A percentile compares a stretch with the other conserved stretches of the same genome.
Evolutionary conservation across 2,329 filamentous ascomycete species (phyloP).

Genomic region (Monilinia fructigena): DNA sequence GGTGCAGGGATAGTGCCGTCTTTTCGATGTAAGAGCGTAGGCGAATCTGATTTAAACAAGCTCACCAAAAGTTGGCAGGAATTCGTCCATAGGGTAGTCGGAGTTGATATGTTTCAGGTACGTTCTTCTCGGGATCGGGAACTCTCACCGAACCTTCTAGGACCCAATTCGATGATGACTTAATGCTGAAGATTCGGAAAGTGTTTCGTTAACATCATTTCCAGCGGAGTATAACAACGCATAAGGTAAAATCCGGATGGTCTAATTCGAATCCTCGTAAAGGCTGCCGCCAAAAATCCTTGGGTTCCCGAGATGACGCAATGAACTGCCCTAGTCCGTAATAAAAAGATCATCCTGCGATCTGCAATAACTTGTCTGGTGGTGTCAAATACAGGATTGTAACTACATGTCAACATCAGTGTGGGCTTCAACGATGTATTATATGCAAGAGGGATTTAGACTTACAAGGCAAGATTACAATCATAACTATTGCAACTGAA

Average conservation of each 20-base stretch:
- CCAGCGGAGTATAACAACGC: constrained; percentile 72
- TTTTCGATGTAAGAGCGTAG: constrained; percentile 9
- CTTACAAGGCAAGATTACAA: constrained; percentile 31
- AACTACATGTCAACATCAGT: constrained; percentile 40
- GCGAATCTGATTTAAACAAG: constrained; percentile 9
- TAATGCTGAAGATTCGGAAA: constrained; percentile 29
- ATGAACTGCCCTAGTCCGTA: constrained; percentile 76
- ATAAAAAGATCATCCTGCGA: constrained; percentile 71
- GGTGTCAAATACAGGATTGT: constrained; percentile 72
- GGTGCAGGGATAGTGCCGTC: constrained; percentile 7
- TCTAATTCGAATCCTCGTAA: constrained; percentile 68
- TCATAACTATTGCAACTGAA: constrained; percentile 25
- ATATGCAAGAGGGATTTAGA: not conserved
- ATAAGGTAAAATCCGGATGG: constrained; percentile 72
- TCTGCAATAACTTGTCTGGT: constrained; percentile 73
- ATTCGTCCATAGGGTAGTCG: constrained; percentile 2
- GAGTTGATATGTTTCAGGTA: constrained; percentile 16
- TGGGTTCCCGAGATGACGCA: constrained; percentile 67
- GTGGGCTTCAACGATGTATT: not conserved
- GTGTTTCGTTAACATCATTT: constrained; percentile 51
- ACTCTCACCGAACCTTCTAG: constrained; percentile 31
- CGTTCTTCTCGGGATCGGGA: constrained; percentile 3
- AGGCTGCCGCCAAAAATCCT: constrained; percentile 70
- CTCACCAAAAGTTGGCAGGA: constrained; percentile 8
- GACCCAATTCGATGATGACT: constrained; percentile 29